phyloP scores from a whole-genome alignment of 352 stramenopile genomes.

The Saprolegnia diclina region DNA sequence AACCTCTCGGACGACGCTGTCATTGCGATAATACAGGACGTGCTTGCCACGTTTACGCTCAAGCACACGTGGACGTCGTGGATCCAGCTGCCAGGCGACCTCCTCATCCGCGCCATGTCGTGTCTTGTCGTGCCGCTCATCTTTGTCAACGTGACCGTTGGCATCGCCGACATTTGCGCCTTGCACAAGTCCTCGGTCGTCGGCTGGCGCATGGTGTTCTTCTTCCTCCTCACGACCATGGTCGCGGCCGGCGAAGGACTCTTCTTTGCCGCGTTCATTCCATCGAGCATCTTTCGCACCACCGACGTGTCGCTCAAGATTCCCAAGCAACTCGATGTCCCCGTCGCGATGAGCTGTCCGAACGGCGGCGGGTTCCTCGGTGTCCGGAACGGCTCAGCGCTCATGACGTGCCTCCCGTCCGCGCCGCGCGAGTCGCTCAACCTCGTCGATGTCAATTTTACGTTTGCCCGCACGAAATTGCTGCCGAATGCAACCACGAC shows the following conservation, averaged over 20 bases:
- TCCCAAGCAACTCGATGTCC: conserved; percentile 31
- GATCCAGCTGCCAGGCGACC: conserved; percentile 45
- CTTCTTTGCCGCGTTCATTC: conserved; percentile 43
- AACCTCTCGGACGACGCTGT: neutral
- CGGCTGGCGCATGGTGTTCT: conserved; percentile 37
- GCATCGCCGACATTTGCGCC: conserved; percentile 52
- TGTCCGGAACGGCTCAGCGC: neutral
- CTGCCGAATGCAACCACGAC: conserved; percentile 32
- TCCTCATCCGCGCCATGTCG: conserved; percentile 68
- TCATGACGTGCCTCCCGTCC: neutral
- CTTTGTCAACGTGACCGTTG: conserved; percentile 70
- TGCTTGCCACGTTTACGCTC: neutral
- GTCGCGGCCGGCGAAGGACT: conserved; percentile 50
- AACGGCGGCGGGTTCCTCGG: neutral
- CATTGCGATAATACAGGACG: neutral
- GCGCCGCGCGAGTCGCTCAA: conserved; percentile 27
- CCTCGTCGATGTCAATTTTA: conserved; percentile 51
- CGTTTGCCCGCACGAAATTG: conserved; percentile 40
- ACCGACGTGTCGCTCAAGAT: conserved; percentile 33
- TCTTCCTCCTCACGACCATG: conserved; percentile 45
- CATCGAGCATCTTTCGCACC: conserved; percentile 50
- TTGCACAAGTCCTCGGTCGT: conserved; percentile 29
- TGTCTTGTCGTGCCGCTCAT: conserved; percentile 76
- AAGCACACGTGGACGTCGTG: conserved; percentile 23
- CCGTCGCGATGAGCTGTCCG: conserved; percentile 1